These are phyloP conservation scores for Pseudogymnoascus sp. DNA, from an alignment of 2,329 filamentous ascomycete species.

Conservation along the genomic window DNA sequence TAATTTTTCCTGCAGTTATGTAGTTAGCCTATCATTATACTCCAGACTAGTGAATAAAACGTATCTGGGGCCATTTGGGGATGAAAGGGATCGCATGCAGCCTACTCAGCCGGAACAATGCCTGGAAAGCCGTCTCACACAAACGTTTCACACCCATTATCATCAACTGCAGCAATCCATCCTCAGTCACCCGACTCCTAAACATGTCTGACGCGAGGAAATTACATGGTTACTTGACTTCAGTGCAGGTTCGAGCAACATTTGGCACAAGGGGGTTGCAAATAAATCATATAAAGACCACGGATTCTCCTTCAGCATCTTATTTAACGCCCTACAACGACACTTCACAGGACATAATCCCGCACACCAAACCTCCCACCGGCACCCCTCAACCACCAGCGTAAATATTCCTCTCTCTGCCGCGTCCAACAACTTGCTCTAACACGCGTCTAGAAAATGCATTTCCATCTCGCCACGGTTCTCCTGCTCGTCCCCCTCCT, in stretches of 20 bases:
- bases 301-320: background rate
- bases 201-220: background rate
- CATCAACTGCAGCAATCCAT: slow-evolving; percentile 4
- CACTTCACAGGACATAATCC: background rate
- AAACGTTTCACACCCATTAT: background rate
- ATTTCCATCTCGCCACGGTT: background rate
- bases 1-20: background rate
- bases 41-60: background rate
- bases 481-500: background rate
- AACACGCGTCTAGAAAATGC: slow-evolving; percentile 5
- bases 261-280: background rate
- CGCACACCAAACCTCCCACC: background rate
- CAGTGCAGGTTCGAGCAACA: background rate
- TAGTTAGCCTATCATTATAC: background rate
- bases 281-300: background rate
- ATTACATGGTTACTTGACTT: background rate
- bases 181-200: slow-evolving; percentile 5
- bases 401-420: background rate
- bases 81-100: background rate
- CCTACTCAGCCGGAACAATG: background rate
- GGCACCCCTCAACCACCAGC: background rate
- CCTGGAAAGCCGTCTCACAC: background rate
- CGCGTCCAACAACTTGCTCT: background rate
- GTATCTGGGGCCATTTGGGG: background rate
- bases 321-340: background rate